Conservation (phyloP, 169 alveolate species). For the Miamiensis avidus region DNA sequence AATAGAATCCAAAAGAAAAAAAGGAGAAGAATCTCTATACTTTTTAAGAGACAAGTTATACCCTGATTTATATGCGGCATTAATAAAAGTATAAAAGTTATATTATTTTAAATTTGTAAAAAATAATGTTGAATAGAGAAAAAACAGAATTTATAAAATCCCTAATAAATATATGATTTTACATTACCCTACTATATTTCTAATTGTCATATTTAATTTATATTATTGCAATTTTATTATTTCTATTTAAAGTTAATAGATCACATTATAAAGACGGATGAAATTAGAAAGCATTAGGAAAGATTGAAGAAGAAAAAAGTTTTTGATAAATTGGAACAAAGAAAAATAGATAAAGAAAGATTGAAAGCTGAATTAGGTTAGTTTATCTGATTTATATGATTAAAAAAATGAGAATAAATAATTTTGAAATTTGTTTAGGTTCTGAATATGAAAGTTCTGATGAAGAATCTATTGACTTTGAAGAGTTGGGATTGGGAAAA, state of each 20-base stretch:
- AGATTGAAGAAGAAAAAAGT: slow-evolving; percentile 42
- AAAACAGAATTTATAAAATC: no score
- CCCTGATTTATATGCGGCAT: slow-evolving; percentile 37
- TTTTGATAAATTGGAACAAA: slow-evolving; percentile 47
- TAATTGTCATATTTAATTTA: no score
- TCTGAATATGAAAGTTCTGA: slow-evolving; percentile 47
- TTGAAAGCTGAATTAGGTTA: slow-evolving; percentile 43
- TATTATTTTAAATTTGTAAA: no score
- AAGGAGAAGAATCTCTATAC: neutral
- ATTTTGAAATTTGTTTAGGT: slow-evolving; percentile 21
- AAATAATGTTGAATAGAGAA: no score
- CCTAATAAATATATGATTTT: no score
- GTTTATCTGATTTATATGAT: neutral
- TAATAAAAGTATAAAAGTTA: slow-evolving; percentile 24
- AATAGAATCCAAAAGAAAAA: neutral
- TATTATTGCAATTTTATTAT: no score
- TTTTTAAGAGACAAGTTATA: slow-evolving; percentile 35
- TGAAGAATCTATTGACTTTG: slow-evolving; percentile 38
- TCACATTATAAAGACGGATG: slow-evolving; percentile 48
- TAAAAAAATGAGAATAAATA: slow-evolving; percentile 18
- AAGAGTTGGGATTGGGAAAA: slow-evolving; percentile 42
- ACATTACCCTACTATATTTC: no score
- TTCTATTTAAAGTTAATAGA: slow-evolving; percentile 29
- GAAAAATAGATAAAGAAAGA: slow-evolving; percentile 47
- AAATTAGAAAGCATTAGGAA: slow-evolving; percentile 49